Conservation (phyloP, 495 filamentous ascomycete genomes). For the Pyrenopolyporus hunteri region DNA sequence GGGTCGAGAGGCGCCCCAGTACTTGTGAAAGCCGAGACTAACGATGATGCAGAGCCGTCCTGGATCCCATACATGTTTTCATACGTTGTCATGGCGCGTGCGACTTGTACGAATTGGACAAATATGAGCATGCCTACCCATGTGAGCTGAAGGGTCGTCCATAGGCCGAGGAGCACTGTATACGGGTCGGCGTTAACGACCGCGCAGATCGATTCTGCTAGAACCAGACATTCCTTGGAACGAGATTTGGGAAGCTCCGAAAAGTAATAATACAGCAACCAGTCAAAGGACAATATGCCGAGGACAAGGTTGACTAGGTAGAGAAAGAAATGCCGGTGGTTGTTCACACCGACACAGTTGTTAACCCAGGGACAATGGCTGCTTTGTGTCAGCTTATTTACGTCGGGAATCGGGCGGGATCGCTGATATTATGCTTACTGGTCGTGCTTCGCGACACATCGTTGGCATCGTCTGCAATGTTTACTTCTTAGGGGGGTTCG, state of each 20-base stretch:
- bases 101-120: constrained; percentile 89
- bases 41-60: constrained; percentile 60
- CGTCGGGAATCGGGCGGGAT: background rate
- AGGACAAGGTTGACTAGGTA: constrained; percentile 80
- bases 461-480: constrained; percentile 88
- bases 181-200: constrained; percentile 80
- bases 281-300: constrained; percentile 70
- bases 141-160: constrained; percentile 80
- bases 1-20: constrained; percentile 72
- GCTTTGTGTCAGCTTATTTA: constrained; percentile 48
- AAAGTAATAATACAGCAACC: constrained; percentile 53
- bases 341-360: constrained; percentile 94
- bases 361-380: constrained; percentile 98
- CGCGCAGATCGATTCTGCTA: constrained; percentile 74
- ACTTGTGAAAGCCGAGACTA: constrained; percentile 80
- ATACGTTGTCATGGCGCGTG: constrained; percentile 90
- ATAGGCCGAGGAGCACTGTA: constrained; percentile 76
- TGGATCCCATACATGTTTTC: constrained; percentile 87
- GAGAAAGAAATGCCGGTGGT: constrained; percentile 91
- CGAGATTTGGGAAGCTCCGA: constrained; percentile 36
- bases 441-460: constrained; percentile 95
- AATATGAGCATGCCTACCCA: constrained; percentile 96
- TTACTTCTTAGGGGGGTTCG: constrained; percentile 90
- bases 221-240: constrained; percentile 70
- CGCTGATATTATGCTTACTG: constrained; percentile 66